phyloP scores from a whole-genome alignment of 768 basidiomycete genomes.

The Suillus subaureus region DNA sequence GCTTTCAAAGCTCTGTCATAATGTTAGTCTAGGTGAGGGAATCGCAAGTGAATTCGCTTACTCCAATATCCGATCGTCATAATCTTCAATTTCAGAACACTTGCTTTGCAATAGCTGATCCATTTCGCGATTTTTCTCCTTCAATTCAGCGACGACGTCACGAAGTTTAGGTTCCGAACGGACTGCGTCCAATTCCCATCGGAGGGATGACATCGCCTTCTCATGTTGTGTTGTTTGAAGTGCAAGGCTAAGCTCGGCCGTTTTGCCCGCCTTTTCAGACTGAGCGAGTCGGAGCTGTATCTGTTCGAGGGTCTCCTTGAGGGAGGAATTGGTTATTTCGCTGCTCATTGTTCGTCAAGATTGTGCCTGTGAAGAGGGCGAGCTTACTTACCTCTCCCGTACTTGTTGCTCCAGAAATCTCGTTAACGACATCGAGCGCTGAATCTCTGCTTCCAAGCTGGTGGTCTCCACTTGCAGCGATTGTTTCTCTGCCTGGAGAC shows the following conservation, averaged over 20 bases:
- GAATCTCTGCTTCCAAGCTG: constrained; percentile 62
- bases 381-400: constrained; percentile 55
- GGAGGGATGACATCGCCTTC: constrained; percentile 59
- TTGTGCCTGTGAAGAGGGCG: constrained; percentile 6
- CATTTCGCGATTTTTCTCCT: constrained; percentile 75
- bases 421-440: constrained; percentile 60
- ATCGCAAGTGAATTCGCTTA: constrained; percentile 39
- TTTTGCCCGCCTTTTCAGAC: constrained; percentile 59
- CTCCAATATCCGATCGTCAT: constrained; percentile 82
- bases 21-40: constrained; percentile 12
- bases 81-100: constrained; percentile 79
- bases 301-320: constrained; percentile 43
- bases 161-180: constrained; percentile 58
- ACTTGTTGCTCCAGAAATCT: constrained; percentile 66
- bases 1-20: constrained; percentile 68
- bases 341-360: constrained; percentile 35
- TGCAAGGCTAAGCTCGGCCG: constrained; percentile 66
- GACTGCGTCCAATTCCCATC: constrained; percentile 55
- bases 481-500: constrained; percentile 52
- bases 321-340: constrained; percentile 43
- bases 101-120: constrained; percentile 70
- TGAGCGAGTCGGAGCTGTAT: constrained; percentile 47
- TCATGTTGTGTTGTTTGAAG: constrained; percentile 69
- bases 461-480: constrained; percentile 58
- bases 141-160: constrained; percentile 56